phyloP scores from a whole-genome alignment of 1,284 basidiomycete genomes.

The Nidula niveotomentosa region DNA sequence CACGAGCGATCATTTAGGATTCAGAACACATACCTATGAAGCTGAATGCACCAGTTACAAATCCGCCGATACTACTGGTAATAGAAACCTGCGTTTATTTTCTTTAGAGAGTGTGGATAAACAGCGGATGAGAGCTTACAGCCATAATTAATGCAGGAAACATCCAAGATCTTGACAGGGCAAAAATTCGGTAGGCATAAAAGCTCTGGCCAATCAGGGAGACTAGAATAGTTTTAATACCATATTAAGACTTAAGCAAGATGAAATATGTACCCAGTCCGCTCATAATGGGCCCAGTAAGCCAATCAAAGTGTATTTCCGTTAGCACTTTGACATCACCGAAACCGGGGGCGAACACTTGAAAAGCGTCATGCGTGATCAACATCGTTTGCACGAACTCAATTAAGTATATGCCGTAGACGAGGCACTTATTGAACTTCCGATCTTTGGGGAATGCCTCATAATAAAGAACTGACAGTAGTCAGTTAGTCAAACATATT shows the following conservation, averaged over 20 bases:
- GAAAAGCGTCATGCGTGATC: conserved; percentile 18
- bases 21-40: no score
- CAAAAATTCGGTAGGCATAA: conserved; percentile 17
- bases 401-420: conserved; percentile 17
- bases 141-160: conserved; percentile 9
- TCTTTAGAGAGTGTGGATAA: no score
- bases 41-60: no score
- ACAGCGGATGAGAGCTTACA: not conserved
- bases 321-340: conserved; percentile 13
- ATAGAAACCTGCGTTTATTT: no score
- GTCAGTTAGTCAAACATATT: not conserved
- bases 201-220: conserved; percentile 1
- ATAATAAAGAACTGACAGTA: conserved; percentile 19
- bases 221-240: no score
- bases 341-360: conserved; percentile 19
- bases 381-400: conserved; percentile 20
- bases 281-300: conserved; percentile 19
- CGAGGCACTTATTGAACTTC: conserved; percentile 11
- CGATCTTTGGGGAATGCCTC: conserved; percentile 20
- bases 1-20: no score
- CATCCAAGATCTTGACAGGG: conserved; percentile 9
- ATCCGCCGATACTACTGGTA: no score
- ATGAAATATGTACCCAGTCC: conserved; percentile 14
- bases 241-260: not conserved
- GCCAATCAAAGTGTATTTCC: conserved; percentile 15